Percentiles rank a stretch among this genome's conserved stretches.
These are phyloP conservation scores for Trichophyton equinum DNA, from an alignment of 2,329 filamentous ascomycete species.

Conservation along the genomic window DNA sequence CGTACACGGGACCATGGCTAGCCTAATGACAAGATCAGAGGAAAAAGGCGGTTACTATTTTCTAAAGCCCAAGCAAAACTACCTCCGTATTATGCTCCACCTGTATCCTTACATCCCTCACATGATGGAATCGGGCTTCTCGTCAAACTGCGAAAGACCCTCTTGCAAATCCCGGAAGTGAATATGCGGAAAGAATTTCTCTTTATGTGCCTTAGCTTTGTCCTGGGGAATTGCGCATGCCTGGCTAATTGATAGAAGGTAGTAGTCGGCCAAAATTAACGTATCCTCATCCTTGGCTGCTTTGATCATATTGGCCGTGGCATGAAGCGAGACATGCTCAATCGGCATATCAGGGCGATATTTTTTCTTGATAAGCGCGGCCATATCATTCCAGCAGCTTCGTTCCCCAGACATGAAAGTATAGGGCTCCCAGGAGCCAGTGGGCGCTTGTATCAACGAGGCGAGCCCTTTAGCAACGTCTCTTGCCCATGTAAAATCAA, in stretches of 20 bases:
- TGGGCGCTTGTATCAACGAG: neutral
- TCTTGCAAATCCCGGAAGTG: neutral
- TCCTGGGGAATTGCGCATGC: neutral
- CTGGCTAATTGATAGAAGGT: neutral
- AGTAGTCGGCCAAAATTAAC: neutral
- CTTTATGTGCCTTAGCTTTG: neutral
- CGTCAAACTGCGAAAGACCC: neutral
- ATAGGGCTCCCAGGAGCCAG: conserved; percentile 2
- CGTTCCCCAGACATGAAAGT: neutral
- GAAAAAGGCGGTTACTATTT: no score
- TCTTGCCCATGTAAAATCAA: conserved; percentile 2
- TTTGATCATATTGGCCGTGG: neutral
- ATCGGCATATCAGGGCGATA: neutral
- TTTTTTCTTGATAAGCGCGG: neutral
- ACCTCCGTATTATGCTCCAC: neutral
- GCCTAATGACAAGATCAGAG: no score
- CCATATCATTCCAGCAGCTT: neutral
- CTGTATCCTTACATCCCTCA: neutral
- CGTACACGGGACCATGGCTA: no score
- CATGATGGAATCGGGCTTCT: neutral
- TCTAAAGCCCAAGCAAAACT: neutral
- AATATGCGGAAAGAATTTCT: neutral
- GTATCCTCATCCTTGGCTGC: conserved; percentile 2
- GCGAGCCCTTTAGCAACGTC: conserved; percentile 1
- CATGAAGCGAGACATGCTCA: neutral